Evolutionary conservation across 2,329 filamentous ascomycete species (phyloP), one percentile per base, ranked within the genome.

Genomic region (Ophiocordyceps camponoti-saundersi): DNA sequence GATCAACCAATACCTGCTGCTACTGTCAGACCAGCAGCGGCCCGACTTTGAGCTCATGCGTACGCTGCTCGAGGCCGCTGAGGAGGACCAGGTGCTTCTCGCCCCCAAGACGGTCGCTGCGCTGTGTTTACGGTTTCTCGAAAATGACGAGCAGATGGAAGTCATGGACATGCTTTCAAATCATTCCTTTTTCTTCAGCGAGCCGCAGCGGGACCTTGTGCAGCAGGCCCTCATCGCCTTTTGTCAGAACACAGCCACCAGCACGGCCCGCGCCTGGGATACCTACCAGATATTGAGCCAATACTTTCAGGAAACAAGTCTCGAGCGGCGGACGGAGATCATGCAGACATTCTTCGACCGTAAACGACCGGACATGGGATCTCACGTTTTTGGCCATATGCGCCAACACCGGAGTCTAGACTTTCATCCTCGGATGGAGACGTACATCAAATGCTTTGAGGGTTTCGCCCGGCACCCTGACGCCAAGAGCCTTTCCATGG

Each of bases 381-480:
- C 79, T 44, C 73, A 88, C 51, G 79, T 94, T 32, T 95, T 98
- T 62, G 85, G 85, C 15, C 86, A 95, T 60, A 96, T 96, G 89
- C 83, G 88, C n/a, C 74, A 82, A 45, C 81, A 88, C 52, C 70
- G 73, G 22, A 76, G 80, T 48, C 65, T 66, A 3, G 65, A 68
- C 1, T 75, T 77, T 21, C 77, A 82, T 1, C 87, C 92, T 0
- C 80, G 71, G 3, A 63, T 75, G 11, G 79, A 85, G 42, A 84
- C 83, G 6, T 98, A 98, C 58, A 73, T 85, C 3, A 66, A 72
- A 32, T 89, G 81, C 51, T 82, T 96, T 48, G 76, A 85, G 49
- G 85, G 87, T 2, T 75, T 95, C 22, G 80, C 81, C 3, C 61
- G 63, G n/a, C 63, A 65, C 41, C 64, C 65, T 1, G 65, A 69